These are phyloP conservation scores for Taiozyma sp. DNA, from an alignment of 1,139 yeast species.

Conservation along the genomic window DNA sequence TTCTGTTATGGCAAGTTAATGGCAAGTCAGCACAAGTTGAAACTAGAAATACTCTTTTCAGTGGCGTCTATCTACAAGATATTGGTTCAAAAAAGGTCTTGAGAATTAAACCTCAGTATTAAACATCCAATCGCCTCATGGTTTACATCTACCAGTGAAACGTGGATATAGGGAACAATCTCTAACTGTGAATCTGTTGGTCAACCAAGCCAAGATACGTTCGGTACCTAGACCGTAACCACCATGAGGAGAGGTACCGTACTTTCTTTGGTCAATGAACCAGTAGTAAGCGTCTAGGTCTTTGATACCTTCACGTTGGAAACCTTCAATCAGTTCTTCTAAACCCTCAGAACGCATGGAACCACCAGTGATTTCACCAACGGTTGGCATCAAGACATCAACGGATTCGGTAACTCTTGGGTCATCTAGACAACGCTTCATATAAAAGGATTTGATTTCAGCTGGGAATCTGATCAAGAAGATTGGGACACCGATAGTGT, in stretches of 20 bases:
- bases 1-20: too few relatives aligned
- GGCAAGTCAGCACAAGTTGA: too few relatives aligned
- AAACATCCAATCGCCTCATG: conserved; percentile 38
- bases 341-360: conserved; percentile 91
- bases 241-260: conserved; percentile 98
- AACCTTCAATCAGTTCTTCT: conserved; percentile 83
- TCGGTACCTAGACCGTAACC: conserved; percentile 99
- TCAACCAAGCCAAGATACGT: conserved; percentile 96
- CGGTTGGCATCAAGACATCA: conserved; percentile 97
- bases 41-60: too few relatives aligned
- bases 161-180: conserved; percentile 98
- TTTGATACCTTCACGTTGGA: conserved; percentile 87
- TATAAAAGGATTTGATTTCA: conserved; percentile 95
- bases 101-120: not conserved
- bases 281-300: conserved; percentile 78
- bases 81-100: not conserved
- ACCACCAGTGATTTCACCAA: conserved; percentile 98
- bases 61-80: not conserved
- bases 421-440: conserved; percentile 90
- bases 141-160: conserved; percentile 96
- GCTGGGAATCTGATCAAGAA: conserved; percentile 93
- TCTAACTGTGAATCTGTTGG: conserved; percentile 96
- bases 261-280: conserved; percentile 93
- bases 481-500: conserved; percentile 87
- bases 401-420: conserved; percentile 96